Base-by-base conservation (phyloP, 73 alveolate genomes). In the Symbiodinium natans region DNA sequence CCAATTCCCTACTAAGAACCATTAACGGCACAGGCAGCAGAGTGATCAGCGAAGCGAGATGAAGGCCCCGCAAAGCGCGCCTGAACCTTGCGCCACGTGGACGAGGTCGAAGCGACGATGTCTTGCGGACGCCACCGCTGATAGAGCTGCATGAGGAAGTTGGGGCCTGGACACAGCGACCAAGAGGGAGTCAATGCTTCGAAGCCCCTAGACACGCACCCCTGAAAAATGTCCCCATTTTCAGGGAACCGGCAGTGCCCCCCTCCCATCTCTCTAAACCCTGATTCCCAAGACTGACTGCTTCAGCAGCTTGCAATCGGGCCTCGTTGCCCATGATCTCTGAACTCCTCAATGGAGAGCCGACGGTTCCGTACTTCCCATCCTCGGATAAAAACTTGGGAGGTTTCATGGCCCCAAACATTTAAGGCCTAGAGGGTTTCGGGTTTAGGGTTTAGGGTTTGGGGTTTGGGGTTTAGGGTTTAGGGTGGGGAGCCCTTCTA, bases 101-200 rank as follows among this genome's bases (percentile, higher is more conserved):
- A 63, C 36, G 36, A 25, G 15, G 77, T 63, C 36, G 77, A 63
- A 7, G 36, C 15, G 15, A 63, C 7, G 15, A 27, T 27, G 34
- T 63, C 77, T 1, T 59, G 73, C 34, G 95, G 95, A 34, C 95
- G 95, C 75, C 42, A 39, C 74, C 43, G 43, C 43, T 63, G 95
- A 68, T 88, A 88, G 74, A 63, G 41, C 54, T 36, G 46, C 95
- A 88, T 88, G 73, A 88, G 71, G 21, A 77, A 56, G 43, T 56
- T 41, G 31, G 95, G 85, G 15, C 86, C 95, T 9, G 59, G 59
- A 9, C 13, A 46, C 59, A 6, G 59, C 59, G 13, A n/a, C n/a
- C n/a, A n/a, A n/a, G n/a, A n/a, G n/a, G n/a, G n/a, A 46, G 59
- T 46, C 59, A 46, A n/a, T n/a, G n/a, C n/a, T n/a, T n/a, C n/a